phyloP scores from a whole-genome alignment of 345 rosid genomes.

The Iberis pinnata region DNA sequence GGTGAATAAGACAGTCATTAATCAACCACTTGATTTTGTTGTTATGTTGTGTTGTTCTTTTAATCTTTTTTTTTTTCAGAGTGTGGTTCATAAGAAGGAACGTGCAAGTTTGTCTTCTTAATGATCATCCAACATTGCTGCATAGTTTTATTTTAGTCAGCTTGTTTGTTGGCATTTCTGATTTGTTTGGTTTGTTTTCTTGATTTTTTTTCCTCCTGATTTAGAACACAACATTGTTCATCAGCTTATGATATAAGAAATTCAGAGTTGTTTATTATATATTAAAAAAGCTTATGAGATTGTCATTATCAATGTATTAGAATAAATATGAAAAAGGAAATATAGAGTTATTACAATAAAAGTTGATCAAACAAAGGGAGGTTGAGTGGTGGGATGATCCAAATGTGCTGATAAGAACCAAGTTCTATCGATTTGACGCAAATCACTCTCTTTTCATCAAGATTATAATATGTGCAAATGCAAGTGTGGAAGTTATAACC shows the following conservation, averaged over 20 bases:
- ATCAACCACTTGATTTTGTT: conserved; percentile 22
- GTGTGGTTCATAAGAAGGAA: conserved; percentile 23
- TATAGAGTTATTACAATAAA: background rate
- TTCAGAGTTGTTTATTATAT: conserved; percentile 10
- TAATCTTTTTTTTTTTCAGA: background rate
- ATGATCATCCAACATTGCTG: conserved; percentile 27
- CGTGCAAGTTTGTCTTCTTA: conserved; percentile 24
- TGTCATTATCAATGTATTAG: no score
- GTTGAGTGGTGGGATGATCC: conserved; percentile 21
- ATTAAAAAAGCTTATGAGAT: no score
- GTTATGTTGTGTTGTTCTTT: conserved; percentile 26
- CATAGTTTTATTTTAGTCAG: conserved; percentile 27
- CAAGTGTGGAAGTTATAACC: no score
- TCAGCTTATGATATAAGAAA: conserved; percentile 22
- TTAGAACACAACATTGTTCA: conserved; percentile 20
- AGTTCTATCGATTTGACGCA: conserved; percentile 7
- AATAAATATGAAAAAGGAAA: no score
- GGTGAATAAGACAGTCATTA: conserved; percentile 19
- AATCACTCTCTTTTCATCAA: conserved; percentile 6
- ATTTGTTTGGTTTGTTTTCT: conserved; percentile 24
- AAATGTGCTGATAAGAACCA: conserved; percentile 12
- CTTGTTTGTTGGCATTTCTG: conserved; percentile 10
- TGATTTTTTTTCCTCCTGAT: conserved; percentile 1
- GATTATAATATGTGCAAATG: conserved; percentile 10
- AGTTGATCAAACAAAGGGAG: conserved; percentile 4